Percentiles rank a stretch among this genome's conserved stretches.
phyloP scores from a whole-genome alignment of 768 basidiomycete species.

The Heimioporus sp. region DNA sequence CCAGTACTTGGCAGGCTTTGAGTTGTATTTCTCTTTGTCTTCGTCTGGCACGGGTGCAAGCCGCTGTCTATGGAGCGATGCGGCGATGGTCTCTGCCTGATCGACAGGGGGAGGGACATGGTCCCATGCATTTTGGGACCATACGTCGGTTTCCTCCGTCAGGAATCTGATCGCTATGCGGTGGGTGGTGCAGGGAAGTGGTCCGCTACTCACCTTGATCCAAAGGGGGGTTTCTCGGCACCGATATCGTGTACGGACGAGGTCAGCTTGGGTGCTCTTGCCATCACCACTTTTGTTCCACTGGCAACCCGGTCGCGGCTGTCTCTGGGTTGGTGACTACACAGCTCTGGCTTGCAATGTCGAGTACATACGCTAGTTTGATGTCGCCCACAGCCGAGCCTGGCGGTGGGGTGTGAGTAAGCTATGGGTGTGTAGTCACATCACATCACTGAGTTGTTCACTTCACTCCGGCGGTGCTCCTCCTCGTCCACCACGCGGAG shows the following conservation, averaged over 20 bases:
- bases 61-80: conserved; percentile 69
- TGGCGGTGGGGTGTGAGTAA: not conserved
- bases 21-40: conserved; percentile 71
- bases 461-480: too few species aligned
- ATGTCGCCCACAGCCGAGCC: not conserved
- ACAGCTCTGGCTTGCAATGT: too few species aligned
- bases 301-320: too few species aligned
- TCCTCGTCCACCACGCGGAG: not conserved
- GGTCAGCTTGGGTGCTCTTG: conserved; percentile 33
- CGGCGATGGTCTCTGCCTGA: conserved; percentile 69
- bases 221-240: conserved; percentile 62
- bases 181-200: not conserved
- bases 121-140: conserved; percentile 90
- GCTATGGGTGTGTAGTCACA: too few species aligned
- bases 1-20: conserved; percentile 74
- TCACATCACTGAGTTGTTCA: not conserved
- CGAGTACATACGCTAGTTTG: too few species aligned
- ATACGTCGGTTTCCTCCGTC: conserved; percentile 67
- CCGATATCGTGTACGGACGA: conserved; percentile 67
- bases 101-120: conserved; percentile 83
- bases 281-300: conserved; percentile 6
- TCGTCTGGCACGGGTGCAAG: conserved; percentile 67
- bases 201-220: conserved; percentile 50
- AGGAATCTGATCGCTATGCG: conserved; percentile 51
- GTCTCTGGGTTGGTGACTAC: too few species aligned